Base-by-base conservation (phyloP, 768 basidiomycete species). In the Mycena vulgaris region DNA sequence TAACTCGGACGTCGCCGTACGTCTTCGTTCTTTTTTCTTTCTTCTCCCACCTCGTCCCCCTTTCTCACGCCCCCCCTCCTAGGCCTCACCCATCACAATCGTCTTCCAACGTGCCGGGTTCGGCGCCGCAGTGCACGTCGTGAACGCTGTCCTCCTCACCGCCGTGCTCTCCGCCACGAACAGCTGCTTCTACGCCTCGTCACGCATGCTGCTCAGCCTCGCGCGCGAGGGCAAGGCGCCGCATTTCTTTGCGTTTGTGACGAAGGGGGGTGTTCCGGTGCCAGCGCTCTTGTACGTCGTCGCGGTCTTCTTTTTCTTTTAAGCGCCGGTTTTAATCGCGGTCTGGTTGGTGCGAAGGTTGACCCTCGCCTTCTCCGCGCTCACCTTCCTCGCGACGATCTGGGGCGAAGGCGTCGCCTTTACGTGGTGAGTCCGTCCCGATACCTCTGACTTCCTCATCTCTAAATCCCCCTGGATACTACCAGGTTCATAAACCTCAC, bases 131-230 rank as follows among this genome's bases (percentile, higher is more conserved):
- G 88, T 85, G 6, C 88, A 92, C 75, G 81, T 92, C 63, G 83
- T 92, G 72, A 92, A 93, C 74, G 89, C 89, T 0, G 89, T 91
- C 25, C 86, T 92, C 60, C 86, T 92, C 66, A 90, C 90, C 37
- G 89, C 89, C 0, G 90, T 90, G 3, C 76, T 91, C 56, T 90
- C 89, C 19, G 89, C 89, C n/a, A 89, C 87, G 3, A 89, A 90
- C 70, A 88, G 88, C 1, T 90, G 88, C 75, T 90, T 92, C 76
- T 92, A 89, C 73, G 91, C 89, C 6, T 88, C 89, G 63, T 90
- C 90, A 3, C 85, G 90, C 1, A 89, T 89, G 84, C 77, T 91
- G 9, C 79, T 86, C 37, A 86, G 89, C 0, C 82, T 94, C n/a
- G 92, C 91, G 6, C 86, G 88, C 65, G 80, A 83, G 25, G 92